These are phyloP conservation scores for Cadophora luteo-olivacea DNA, from an alignment of 2,329 filamentous ascomycete genomes.

Conservation along the genomic window DNA sequence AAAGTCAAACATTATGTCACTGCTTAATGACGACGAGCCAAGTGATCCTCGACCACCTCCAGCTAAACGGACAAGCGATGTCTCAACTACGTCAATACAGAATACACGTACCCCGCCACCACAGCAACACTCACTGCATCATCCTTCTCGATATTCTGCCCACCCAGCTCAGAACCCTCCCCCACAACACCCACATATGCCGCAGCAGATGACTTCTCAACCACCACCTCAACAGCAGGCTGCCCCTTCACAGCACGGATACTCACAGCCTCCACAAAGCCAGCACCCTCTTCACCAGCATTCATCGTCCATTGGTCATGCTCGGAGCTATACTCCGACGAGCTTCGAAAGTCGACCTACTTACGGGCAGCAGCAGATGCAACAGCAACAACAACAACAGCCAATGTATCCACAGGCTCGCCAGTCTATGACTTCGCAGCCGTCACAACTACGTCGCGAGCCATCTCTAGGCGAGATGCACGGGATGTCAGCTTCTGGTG, in stretches of 20 bases:
- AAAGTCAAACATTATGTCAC: slow-evolving; percentile 67
- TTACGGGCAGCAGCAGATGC: slow-evolving; percentile 49
- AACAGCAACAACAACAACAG: slow-evolving; percentile 46
- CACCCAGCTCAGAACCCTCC: slow-evolving; percentile 45
- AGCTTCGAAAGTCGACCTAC: slow-evolving; percentile 41
- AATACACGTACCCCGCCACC: slow-evolving; percentile 39
- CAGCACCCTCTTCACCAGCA: slow-evolving; percentile 59
- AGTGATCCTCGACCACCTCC: slow-evolving; percentile 49
- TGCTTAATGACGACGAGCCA: slow-evolving; percentile 61
- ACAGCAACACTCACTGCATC: slow-evolving; percentile 40
- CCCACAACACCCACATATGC: slow-evolving; percentile 40
- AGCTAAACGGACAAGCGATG: slow-evolving; percentile 39
- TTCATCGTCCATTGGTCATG: slow-evolving; percentile 43
- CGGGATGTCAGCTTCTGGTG: slow-evolving; percentile 31
- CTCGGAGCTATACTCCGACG: slow-evolving; percentile 42
- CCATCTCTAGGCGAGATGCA: slow-evolving; percentile 41
- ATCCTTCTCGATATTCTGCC: slow-evolving; percentile 46
- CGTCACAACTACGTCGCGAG: slow-evolving; percentile 40
- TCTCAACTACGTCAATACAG: slow-evolving; percentile 33
- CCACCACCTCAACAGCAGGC: slow-evolving; percentile 52
- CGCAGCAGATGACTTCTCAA: slow-evolving; percentile 57
- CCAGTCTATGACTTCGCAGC: slow-evolving; percentile 39
- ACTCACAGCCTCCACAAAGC: slow-evolving; percentile 51
- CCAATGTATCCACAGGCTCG: slow-evolving; percentile 42
- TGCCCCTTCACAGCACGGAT: slow-evolving; percentile 50